Evolutionary conservation across 2,329 filamentous ascomycete genomes (phyloP), one percentile per base, ranked within the genome.

Genomic region (Colletotrichum musicola): DNA sequence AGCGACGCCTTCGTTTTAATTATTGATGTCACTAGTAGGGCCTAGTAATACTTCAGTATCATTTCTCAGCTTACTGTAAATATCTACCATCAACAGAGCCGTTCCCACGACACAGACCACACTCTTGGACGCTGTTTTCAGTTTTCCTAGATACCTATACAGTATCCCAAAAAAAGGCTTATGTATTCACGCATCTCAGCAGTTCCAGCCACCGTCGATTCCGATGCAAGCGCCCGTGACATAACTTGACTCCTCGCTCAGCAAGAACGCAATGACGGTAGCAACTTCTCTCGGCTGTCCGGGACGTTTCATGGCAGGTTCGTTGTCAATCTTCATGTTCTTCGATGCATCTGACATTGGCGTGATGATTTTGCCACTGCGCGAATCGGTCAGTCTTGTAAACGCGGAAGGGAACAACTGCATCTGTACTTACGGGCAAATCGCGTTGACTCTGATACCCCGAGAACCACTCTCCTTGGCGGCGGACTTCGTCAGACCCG

Each of bases 401-500:
- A 10, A n/a, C 4, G 16, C 4, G 10, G n/a, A 5, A 10, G 44
- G 20, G 18, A 50, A 69, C 25, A 16, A 4, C 9, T 22, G 6
- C 2, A 3, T 10, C 7, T 62, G 44, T 42, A 64, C 75, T 70
- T 61, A 78, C 75, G 75, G 76, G 44, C 73, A 75, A 10, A 78
- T 72, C 1, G 72, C 73, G 53, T 78, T 78, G 12, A 78, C 73
- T 3, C 77, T 62, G 4, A 79, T 71, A 1, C 74, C 72, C 16
- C 69, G 60, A 2, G 16, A 35, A 0, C 76, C 76, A 22, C 73
- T 74, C 54, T 79, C 77, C 57, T 76, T 78, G 2, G 77, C 77
- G 5, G 73, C 77, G 6, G 71, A 73, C 12, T 72, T 71, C 7
- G 75, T 77, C 55, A 79, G 51, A 0, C 77, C 75, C n/a, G 77